A percentile compares a stretch with the other conserved stretches of the same genome.
Evolutionary conservation across 805 yeast genomes (phyloP).

Genomic region (Myxozyma lipomycoides): DNA sequence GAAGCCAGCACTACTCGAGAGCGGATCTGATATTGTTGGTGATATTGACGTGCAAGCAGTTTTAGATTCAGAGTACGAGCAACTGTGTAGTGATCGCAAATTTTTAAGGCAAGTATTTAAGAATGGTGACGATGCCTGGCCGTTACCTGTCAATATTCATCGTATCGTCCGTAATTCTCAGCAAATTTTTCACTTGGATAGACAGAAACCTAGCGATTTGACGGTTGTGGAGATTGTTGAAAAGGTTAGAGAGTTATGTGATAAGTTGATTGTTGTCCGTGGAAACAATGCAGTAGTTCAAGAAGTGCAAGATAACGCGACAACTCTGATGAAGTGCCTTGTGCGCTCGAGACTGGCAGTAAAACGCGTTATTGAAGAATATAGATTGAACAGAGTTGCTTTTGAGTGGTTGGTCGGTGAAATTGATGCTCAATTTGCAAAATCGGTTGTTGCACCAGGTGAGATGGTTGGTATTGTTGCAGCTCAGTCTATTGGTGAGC

Average conservation of each 20-base stretch:
- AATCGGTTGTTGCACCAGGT: conserved; percentile 90
- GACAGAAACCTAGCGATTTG: conserved; percentile 83
- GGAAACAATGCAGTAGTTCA: conserved; percentile 68
- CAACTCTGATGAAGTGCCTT: conserved; percentile 82
- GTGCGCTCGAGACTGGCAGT: conserved; percentile 88
- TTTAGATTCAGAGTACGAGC: conserved; percentile 80
- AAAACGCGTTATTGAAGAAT: conserved; percentile 89
- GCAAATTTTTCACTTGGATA: conserved; percentile 92
- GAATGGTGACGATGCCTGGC: conserved; percentile 96
- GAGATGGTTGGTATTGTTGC: conserved; percentile 98
- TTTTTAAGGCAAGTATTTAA: conserved; percentile 80
- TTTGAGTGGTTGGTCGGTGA: conserved; percentile 97
- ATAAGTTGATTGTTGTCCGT: conserved; percentile 69
- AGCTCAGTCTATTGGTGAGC: conserved; percentile 97
- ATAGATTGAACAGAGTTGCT: conserved; percentile 73
- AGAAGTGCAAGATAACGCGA: conserved; percentile 92
- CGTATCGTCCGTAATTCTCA: conserved; percentile 97
- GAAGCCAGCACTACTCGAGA: conserved; percentile 72
- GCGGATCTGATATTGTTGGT: conserved; percentile 87
- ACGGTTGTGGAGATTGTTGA: conserved; percentile 74
- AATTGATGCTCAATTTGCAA: conserved; percentile 87
- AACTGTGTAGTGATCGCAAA: conserved; percentile 69
- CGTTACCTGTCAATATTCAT: conserved; percentile 93
- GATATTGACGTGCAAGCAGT: conserved; percentile 76
- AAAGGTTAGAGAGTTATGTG: conserved; percentile 66